phyloP scores from a whole-genome alignment of 108 stramenopile species.

The Stephanodiscus minutulus region DNA sequence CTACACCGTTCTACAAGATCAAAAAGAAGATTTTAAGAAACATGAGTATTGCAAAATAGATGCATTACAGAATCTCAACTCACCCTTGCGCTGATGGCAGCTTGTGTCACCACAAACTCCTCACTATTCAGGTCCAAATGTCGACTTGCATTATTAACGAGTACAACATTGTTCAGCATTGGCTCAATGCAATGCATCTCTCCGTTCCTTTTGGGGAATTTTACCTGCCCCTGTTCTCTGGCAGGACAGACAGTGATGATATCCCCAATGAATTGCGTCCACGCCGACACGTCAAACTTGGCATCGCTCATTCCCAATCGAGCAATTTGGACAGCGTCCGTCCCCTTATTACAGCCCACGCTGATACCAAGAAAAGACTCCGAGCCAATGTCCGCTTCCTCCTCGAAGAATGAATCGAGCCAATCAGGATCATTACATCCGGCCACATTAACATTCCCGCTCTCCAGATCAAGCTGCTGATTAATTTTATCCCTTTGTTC shows the following conservation, averaged over 20 bases:
- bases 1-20: not conserved
- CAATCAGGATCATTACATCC: not conserved
- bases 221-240: not conserved
- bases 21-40: too few species aligned
- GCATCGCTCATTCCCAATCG: constrained; percentile 48
- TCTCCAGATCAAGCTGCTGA: not conserved
- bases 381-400: constrained; percentile 11
- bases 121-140: constrained; percentile 5
- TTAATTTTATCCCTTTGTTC: not conserved
- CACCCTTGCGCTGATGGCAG: constrained; percentile 7
- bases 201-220: constrained; percentile 1
- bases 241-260: not conserved
- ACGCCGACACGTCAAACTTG: constrained; percentile 22
- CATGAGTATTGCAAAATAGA: too few species aligned
- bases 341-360: constrained; percentile 73
- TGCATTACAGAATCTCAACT: too few species aligned
- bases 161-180: constrained; percentile 1
- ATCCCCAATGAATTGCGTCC: constrained; percentile 24
- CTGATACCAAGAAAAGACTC: constrained; percentile 31
- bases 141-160: constrained; percentile 1
- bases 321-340: constrained; percentile 62
- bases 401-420: constrained; percentile 5
- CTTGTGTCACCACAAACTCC: constrained; percentile 8
- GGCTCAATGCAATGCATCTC: constrained; percentile 21
- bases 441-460: not conserved